A percentile compares a stretch with the other conserved stretches of the same genome.
These are phyloP conservation scores for Penicillium sp. DNA, from an alignment of 2,329 filamentous ascomycete genomes.

Conservation along the genomic window DNA sequence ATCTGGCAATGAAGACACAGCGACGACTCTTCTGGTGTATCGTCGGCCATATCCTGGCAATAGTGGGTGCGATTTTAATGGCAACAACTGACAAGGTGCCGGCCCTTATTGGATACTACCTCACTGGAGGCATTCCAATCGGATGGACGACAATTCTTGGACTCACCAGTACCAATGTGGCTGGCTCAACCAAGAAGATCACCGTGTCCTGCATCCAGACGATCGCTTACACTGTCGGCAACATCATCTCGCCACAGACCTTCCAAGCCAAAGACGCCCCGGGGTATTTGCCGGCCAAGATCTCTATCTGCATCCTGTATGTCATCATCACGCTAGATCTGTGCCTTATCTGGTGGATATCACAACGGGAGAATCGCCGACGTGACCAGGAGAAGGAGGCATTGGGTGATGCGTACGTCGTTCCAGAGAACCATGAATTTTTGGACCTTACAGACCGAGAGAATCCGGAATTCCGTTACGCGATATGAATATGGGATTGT, in stretches of 20 bases:
- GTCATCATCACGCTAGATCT: conserved; percentile 33
- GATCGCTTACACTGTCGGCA: conserved; percentile 43
- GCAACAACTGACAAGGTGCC: conserved; percentile 39
- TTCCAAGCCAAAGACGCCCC: conserved; percentile 41
- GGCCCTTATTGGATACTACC: conserved; percentile 41
- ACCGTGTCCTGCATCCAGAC: conserved; percentile 37
- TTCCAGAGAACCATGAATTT: conserved; percentile 38
- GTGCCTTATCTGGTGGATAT: conserved; percentile 32
- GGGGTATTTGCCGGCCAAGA: conserved; percentile 30
- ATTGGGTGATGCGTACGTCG: conserved; percentile 23
- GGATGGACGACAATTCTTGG: conserved; percentile 43
- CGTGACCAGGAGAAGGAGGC: conserved; percentile 30
- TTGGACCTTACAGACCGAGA: conserved; percentile 29
- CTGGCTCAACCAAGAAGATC: conserved; percentile 41
- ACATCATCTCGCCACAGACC: conserved; percentile 47
- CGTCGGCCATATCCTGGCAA: conserved; percentile 37
- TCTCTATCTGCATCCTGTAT: conserved; percentile 30
- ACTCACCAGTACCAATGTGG: conserved; percentile 39
- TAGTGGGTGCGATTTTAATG: conserved; percentile 42
- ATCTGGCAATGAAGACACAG: conserved; percentile 38
- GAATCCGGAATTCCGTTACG: conserved; percentile 28
- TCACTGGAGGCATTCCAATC: conserved; percentile 41
- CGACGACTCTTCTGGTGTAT: conserved; percentile 40
- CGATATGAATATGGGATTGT: conserved; percentile 12
- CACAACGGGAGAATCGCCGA: conserved; percentile 30